phyloP scores from a whole-genome alignment of 257 asterid genomes.

The Solanum ahanhuiri region DNA sequence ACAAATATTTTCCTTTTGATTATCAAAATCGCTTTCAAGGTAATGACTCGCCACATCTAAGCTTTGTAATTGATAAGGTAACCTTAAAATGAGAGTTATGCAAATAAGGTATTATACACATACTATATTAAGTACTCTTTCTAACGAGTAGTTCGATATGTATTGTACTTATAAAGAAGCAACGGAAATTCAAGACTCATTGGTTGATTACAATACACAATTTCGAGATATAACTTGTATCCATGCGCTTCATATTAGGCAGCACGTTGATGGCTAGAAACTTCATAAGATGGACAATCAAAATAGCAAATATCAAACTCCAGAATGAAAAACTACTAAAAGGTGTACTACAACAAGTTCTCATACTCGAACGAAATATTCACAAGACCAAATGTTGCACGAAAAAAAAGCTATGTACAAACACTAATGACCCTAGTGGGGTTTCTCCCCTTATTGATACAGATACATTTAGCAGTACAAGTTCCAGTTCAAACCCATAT shows the following conservation, averaged over 20 bases:
- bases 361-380: not conserved
- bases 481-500: constrained; percentile 4
- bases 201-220: not conserved
- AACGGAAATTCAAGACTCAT: not conserved
- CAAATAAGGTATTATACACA: not conserved
- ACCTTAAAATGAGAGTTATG: not conserved
- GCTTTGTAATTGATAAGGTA: too few relatives aligned
- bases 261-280: not conserved
- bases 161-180: not conserved
- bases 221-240: not conserved
- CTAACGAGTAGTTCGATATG: not conserved
- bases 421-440: constrained; percentile 9
- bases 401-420: constrained; percentile 6
- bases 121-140: not conserved
- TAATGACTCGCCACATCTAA: not conserved
- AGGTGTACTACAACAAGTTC: not conserved
- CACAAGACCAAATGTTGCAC: constrained; percentile 3
- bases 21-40: too few relatives aligned
- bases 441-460: constrained; percentile 30
- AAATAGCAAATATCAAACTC: not conserved
- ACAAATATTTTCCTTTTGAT: not conserved
- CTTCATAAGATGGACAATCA: not conserved
- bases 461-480: constrained; percentile 1
- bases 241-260: not conserved
- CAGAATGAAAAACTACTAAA: not conserved